Evolutionary conservation across 345 rosid species (phyloP).

Genomic region (Mangifera indica): DNA sequence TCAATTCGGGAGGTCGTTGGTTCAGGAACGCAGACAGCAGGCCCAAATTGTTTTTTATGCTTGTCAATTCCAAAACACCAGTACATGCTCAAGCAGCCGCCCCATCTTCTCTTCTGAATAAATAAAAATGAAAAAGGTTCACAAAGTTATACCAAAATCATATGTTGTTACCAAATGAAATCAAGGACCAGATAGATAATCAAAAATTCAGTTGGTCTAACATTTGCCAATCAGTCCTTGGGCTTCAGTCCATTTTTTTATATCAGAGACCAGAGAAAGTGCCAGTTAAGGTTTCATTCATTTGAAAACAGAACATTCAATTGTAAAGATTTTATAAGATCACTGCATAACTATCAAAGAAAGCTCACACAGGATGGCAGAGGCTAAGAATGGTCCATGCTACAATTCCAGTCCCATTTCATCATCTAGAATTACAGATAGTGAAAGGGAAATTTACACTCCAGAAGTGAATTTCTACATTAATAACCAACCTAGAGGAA

Average conservation of each 20-base stretch:
- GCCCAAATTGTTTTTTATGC: constrained; percentile 65
- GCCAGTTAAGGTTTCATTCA: neutral
- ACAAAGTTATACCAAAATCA: neutral
- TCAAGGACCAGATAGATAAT: constrained; percentile 5
- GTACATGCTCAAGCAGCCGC: constrained; percentile 56
- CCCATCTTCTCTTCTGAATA: constrained; percentile 75
- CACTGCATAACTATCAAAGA: neutral
- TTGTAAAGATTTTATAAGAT: neutral
- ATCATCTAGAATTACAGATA: neutral
- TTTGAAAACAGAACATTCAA: neutral
- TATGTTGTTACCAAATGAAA: neutral
- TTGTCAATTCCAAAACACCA: constrained; percentile 76
- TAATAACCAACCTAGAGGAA: neutral
- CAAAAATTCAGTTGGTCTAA: neutral
- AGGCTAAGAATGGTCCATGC: neutral
- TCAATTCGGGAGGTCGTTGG: constrained; percentile 29
- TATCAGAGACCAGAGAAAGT: neutral
- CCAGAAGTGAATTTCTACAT: neutral
- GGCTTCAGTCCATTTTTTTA: neutral
- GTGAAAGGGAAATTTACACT: neutral
- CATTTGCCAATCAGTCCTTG: neutral
- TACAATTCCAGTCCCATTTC: neutral
- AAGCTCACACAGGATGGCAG: neutral
- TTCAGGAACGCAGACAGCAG: constrained; percentile 62
- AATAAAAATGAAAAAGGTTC: constrained; percentile 14